These are phyloP conservation scores for Waltergamsia citrina DNA, from an alignment of 2,329 filamentous ascomycete species.

Conservation along the genomic window DNA sequence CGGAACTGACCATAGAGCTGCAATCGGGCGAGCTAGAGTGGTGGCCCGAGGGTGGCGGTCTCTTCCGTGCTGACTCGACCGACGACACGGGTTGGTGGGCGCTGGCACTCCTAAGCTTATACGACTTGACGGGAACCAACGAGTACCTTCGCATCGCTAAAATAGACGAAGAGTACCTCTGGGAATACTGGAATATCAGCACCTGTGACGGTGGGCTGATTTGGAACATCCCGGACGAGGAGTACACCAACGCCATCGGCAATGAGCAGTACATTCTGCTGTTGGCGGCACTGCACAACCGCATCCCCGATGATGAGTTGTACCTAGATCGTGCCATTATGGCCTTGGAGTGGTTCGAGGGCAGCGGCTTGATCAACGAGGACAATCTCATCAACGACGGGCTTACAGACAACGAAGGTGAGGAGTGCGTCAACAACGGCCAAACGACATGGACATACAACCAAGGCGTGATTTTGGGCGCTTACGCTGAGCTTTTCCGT, in stretches of 20 bases:
- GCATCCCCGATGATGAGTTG: slow-evolving; percentile 28
- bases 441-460: slow-evolving; percentile 45
- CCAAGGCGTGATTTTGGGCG: slow-evolving; percentile 48
- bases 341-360: slow-evolving; percentile 43
- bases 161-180: slow-evolving; percentile 47
- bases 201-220: slow-evolving; percentile 45
- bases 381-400: slow-evolving; percentile 45
- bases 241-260: slow-evolving; percentile 43
- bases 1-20: background rate
- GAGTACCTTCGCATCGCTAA: slow-evolving; percentile 45
- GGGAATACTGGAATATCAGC: slow-evolving; percentile 25
- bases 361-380: slow-evolving; percentile 40
- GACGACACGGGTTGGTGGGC: slow-evolving; percentile 60
- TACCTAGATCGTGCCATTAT: slow-evolving; percentile 39
- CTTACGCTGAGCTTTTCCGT: slow-evolving; percentile 38
- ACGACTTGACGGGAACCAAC: slow-evolving; percentile 40
- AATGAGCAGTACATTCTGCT: slow-evolving; percentile 49
- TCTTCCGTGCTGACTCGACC: slow-evolving; percentile 44
- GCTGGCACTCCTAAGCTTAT: slow-evolving; percentile 46
- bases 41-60: background rate
- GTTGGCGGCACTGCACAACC: slow-evolving; percentile 42
- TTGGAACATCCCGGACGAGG: slow-evolving; percentile 33
- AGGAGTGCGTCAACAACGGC: slow-evolving; percentile 40
- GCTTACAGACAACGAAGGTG: slow-evolving; percentile 21
- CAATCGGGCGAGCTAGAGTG: background rate